Conservation (phyloP, 139 green algal species). For the Micractinium sp. region DNA sequence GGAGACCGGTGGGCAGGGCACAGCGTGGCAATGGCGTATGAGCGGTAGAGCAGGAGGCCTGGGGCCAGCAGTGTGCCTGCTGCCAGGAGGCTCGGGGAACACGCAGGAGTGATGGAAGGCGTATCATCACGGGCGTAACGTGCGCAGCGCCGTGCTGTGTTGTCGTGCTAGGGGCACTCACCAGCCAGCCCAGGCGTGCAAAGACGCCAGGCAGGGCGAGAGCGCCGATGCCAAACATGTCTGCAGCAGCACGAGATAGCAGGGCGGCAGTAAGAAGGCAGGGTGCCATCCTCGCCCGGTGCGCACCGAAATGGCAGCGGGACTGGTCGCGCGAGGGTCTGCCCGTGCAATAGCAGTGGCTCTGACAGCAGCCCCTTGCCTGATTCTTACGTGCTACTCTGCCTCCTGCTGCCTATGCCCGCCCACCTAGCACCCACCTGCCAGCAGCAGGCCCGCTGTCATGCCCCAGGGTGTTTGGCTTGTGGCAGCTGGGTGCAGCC, state of each 20-base stretch:
- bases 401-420: no score
- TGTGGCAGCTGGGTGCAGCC: background rate
- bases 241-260: background rate
- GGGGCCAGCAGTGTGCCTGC: background rate
- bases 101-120: background rate
- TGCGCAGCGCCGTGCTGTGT: background rate
- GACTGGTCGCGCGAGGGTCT: no score
- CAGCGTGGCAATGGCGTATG: background rate
- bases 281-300: no score
- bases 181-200: constrained; percentile 48
- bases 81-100: background rate
- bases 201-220: constrained; percentile 39
- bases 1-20: background rate
- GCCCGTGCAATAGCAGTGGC: no score
- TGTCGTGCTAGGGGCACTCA: background rate
- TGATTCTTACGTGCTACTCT: no score
- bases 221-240: constrained; percentile 56
- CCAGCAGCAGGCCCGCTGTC: constrained; percentile 16
- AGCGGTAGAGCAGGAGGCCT: background rate
- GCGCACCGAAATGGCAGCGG: no score
- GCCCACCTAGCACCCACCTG: background rate
- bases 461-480: background rate
- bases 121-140: background rate
- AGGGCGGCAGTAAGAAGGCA: no score
- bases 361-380: no score